Evolutionary conservation across 768 basidiomycete genomes (phyloP), one percentile per base, ranked within the genome.

Genomic region (Lentinula sp.): DNA sequence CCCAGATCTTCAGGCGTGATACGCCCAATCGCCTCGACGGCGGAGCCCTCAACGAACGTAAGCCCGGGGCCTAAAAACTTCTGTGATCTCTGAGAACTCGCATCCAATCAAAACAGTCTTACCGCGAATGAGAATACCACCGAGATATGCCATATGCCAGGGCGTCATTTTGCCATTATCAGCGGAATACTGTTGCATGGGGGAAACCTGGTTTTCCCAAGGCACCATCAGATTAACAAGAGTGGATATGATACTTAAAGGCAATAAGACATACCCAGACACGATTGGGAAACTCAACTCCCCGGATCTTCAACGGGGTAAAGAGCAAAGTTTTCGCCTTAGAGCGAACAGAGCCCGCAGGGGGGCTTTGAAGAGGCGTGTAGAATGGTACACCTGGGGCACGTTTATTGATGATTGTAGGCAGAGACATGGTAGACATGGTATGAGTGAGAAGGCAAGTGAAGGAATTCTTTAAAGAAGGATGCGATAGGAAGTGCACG

Each of bases 1-100:
- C 87, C 88, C 7, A 71, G 60, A 62, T 88, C 88, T 61, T 87
- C 76, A 0, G 88, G 86, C 0, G 84, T 80, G 71, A 88, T 88
- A 18, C 86, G 78, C 4, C 84, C 84, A 65, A 83, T 78, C 0
- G 82, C 78, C 6, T 75, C 64, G 15, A 89, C 81, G 6, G 84
- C 82, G 0, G 85, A 83, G 1, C 87, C 88, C 72, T 92, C 90
- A 23, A 88, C 72, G 51, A 85, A 75, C 57, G 86, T 77, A 0
- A 84, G 72, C 0, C 85, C 87, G 0, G 87, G 81, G 1, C 77
- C 76, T 16, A 78, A 53, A 81, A 66, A 57, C 85, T 81, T 4
- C 81, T 80, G 0, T 80, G 80, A 48, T 84, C 84, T 85, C 59
- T 37, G 23, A 32, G 48, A 45, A 18, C 28, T 55, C 52, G 36